phyloP scores from a whole-genome alignment of 2,329 filamentous ascomycete genomes.

The Botrytis fabae region DNA sequence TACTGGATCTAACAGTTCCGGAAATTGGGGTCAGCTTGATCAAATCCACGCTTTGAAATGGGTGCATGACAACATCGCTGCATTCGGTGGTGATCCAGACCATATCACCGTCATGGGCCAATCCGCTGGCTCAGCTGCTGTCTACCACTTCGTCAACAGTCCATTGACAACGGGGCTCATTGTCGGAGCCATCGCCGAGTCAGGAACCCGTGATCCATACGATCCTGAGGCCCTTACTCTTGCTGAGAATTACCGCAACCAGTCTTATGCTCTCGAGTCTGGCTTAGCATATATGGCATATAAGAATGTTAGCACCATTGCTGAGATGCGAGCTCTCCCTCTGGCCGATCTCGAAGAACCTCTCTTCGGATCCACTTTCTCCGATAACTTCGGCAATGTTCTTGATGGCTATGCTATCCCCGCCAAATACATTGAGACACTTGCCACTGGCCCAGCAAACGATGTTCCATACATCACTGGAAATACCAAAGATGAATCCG shows the following conservation, averaged over 20 bases:
- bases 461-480: conserved; percentile 43
- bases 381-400: conserved; percentile 23
- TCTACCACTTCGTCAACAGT: conserved; percentile 38
- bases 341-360: conserved; percentile 10
- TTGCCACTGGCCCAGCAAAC: conserved; percentile 36
- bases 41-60: conserved; percentile 59
- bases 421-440: conserved; percentile 27
- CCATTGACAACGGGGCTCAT: conserved; percentile 35
- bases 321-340: conserved; percentile 23
- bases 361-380: not conserved
- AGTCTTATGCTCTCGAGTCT: conserved; percentile 15
- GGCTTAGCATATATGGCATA: conserved; percentile 27
- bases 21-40: conserved; percentile 54
- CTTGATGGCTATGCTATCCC: conserved; percentile 34
- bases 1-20: conserved; percentile 30
- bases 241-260: conserved; percentile 33
- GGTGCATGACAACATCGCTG: conserved; percentile 56
- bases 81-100: conserved; percentile 52
- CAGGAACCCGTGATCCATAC: conserved; percentile 36
- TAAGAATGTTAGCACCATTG: conserved; percentile 31
- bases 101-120: conserved; percentile 47
- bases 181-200: conserved; percentile 36
- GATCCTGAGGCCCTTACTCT: conserved; percentile 32
- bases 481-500: conserved; percentile 32
- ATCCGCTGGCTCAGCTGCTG: conserved; percentile 49